phyloP scores from a whole-genome alignment of 331 rosid species.

The Spiraea crenata region DNA sequence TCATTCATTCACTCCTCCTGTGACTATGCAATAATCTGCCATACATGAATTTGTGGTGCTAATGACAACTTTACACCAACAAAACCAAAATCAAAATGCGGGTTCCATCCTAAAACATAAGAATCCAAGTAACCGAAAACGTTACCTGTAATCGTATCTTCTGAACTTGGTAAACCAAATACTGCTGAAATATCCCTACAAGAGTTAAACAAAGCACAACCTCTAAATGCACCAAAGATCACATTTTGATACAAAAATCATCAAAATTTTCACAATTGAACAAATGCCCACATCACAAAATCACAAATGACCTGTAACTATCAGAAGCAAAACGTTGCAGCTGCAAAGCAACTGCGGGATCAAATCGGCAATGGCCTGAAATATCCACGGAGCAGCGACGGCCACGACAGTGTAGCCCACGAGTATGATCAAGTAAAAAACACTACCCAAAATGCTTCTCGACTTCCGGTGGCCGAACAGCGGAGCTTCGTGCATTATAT shows the following conservation, averaged over 20 bases:
- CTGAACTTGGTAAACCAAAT: slow-evolving; percentile 92
- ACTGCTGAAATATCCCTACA: slow-evolving; percentile 92
- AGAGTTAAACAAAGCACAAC: slow-evolving; percentile 18
- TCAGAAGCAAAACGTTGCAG: slow-evolving; percentile 73
- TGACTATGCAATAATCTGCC: neutral
- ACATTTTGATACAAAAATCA: neutral
- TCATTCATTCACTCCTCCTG: neutral
- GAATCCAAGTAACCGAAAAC: neutral
- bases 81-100: neutral
- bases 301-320: slow-evolving; percentile 61
- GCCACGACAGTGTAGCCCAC: slow-evolving; percentile 74
- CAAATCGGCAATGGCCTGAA: slow-evolving; percentile 41
- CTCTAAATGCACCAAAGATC: neutral
- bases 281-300: neutral
- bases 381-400: slow-evolving; percentile 72
- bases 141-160: slow-evolving; percentile 91
- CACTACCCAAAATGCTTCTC: slow-evolving; percentile 74
- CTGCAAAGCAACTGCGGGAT: slow-evolving; percentile 75
- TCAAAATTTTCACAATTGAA: neutral
- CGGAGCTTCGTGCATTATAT: slow-evolving; percentile 95
- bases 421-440: slow-evolving; percentile 56
- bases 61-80: neutral
- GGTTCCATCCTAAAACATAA: neutral
- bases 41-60: neutral
- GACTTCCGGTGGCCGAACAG: slow-evolving; percentile 86